Percentiles rank a stretch among this genome's conserved stretches.
Evolutionary conservation across 1,284 basidiomycete species (phyloP).

Genomic region (Boletus mariae): DNA sequence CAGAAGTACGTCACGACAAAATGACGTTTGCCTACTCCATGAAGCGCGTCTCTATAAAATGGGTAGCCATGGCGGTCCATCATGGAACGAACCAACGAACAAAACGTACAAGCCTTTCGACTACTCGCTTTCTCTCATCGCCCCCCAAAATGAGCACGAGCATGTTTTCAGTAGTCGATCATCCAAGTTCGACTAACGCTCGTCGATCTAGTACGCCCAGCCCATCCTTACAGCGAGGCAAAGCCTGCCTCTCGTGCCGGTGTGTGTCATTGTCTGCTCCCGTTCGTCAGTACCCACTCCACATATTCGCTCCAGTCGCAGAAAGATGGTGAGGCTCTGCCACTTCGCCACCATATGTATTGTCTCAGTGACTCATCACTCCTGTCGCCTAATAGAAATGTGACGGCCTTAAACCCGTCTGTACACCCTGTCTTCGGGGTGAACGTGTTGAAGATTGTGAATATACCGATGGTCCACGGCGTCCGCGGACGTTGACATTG

Average conservation of each 20-base stretch:
- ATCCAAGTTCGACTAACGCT: neutral
- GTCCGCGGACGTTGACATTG: conserved; percentile 35
- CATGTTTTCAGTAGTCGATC: neutral
- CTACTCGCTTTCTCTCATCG: neutral
- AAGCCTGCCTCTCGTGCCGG: conserved; percentile 32
- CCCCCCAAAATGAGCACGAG: neutral
- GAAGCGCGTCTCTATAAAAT: conserved; percentile 16
- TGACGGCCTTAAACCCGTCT: conserved; percentile 39
- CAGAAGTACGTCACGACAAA: neutral
- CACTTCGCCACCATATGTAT: too few relatives aligned
- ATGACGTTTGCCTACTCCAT: neutral
- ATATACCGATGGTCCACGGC: conserved; percentile 36
- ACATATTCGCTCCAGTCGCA: conserved; percentile 25
- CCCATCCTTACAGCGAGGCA: conserved; percentile 28
- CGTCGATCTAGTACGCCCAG: neutral
- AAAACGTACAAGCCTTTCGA: neutral
- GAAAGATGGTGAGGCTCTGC: conserved; percentile 36
- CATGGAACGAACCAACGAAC: neutral
- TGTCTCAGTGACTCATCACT: neutral
- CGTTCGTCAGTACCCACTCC: neutral
- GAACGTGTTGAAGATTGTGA: conserved; percentile 41
- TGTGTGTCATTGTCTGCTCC: conserved; percentile 7
- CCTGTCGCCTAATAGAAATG: conserved; percentile 33
- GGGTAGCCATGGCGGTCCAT: neutral
- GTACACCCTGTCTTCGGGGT: conserved; percentile 35